Evolutionary conservation across 148 eudicot species (phyloP).

Genomic region (Heliamphora exappendiculata): DNA sequence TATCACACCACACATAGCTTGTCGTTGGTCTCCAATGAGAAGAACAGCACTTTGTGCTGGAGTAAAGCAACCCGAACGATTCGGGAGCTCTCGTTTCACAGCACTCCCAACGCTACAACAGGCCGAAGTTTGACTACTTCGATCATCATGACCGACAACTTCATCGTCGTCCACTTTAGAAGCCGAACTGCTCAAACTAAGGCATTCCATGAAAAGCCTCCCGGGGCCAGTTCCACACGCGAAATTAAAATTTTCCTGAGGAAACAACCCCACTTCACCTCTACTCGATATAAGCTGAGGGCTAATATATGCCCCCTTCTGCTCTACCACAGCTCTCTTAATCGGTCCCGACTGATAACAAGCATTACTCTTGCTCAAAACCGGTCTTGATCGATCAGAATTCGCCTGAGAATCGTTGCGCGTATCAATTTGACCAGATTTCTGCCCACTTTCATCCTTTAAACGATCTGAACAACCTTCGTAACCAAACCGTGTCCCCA

Average conservation of each 20-base stretch:
- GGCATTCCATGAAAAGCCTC: constrained; percentile 79
- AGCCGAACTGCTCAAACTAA: constrained; percentile 63
- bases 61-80: constrained; percentile 27
- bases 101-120: constrained; percentile 36
- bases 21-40: constrained; percentile 27
- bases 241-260: constrained; percentile 39
- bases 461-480: constrained; percentile 8
- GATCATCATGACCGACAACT: constrained; percentile 35
- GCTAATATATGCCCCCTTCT: constrained; percentile 23
- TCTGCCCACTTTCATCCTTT: constrained; percentile 21
- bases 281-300: constrained; percentile 25
- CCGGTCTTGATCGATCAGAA: constrained; percentile 2
- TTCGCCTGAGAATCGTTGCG: background rate
- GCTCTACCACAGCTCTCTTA: constrained; percentile 23
- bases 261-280: constrained; percentile 34
- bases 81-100: constrained; percentile 27
- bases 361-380: constrained; percentile 16
- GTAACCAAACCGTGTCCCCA: too few species aligned
- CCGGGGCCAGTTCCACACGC: constrained; percentile 85
- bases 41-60: constrained; percentile 24
- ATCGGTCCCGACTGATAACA: constrained; percentile 26
- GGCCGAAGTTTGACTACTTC: constrained; percentile 41
- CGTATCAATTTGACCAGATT: constrained; percentile 16
- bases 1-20: constrained; percentile 11
- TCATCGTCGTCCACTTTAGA: constrained; percentile 50